Conservation (phyloP, 768 basidiomycete species). For the Filobasidium wieringae region DNA sequence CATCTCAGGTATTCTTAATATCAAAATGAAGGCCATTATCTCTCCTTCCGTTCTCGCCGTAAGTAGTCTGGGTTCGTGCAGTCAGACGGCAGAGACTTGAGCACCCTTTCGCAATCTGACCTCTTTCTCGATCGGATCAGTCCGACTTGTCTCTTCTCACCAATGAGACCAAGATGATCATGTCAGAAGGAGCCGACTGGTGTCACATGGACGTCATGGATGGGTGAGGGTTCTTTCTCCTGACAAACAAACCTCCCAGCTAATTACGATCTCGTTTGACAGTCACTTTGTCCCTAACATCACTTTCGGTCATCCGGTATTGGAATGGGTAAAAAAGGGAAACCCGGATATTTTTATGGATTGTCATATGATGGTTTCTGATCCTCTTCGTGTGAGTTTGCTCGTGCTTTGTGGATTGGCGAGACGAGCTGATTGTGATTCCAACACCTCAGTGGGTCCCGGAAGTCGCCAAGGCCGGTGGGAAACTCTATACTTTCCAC, state of each 20-base stretch:
- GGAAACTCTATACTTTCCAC: slow-evolving; percentile 91
- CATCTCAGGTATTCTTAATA: no score
- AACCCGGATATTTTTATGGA: slow-evolving; percentile 98
- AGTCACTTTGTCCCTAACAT: slow-evolving; percentile 99
- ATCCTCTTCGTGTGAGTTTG: slow-evolving; percentile 66
- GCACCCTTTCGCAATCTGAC: neutral
- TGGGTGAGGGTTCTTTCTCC: slow-evolving; percentile 49
- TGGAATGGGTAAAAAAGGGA: slow-evolving; percentile 69
- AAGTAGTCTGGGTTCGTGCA: slow-evolving; percentile 6
- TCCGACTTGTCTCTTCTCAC: slow-evolving; percentile 92
- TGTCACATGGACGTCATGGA: slow-evolving; percentile 96
- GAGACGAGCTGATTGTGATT: neutral
- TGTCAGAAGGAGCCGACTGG: slow-evolving; percentile 88
- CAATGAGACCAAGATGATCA: slow-evolving; percentile 94
- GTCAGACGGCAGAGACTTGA: neutral
- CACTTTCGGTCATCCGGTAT: slow-evolving; percentile 88
- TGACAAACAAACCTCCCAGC: neutral
- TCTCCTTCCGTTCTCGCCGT: slow-evolving; percentile 86
- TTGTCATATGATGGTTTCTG: slow-evolving; percentile 98
- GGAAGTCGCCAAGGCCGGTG: slow-evolving; percentile 90
- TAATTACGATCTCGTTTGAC: neutral
- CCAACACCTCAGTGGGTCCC: slow-evolving; percentile 66
- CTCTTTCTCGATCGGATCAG: slow-evolving; percentile 8
- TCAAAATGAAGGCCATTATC: slow-evolving; percentile 62
- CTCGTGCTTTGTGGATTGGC: neutral